These are phyloP conservation scores for Skeletonema costatum DNA, from an alignment of 108 stramenopile species.

Conservation along the genomic window DNA sequence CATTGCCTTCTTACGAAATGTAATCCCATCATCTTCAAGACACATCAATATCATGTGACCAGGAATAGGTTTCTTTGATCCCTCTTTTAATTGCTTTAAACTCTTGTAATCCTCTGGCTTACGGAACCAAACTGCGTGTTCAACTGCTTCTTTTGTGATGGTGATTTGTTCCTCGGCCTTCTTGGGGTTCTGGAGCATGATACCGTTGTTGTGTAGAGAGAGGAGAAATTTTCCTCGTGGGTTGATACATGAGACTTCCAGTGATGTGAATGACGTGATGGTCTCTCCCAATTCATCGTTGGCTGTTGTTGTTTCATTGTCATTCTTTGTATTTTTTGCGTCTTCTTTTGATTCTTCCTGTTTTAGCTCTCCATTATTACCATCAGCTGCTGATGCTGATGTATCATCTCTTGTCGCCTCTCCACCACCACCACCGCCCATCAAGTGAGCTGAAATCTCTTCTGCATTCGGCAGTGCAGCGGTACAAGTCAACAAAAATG, in stretches of 20 bases:
- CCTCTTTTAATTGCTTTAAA: conserved; percentile 12
- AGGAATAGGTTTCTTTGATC: conserved; percentile 2
- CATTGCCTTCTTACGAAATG: conserved; percentile 48
- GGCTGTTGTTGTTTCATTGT: background rate
- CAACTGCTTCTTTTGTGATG: conserved; percentile 8
- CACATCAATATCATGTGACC: conserved; percentile 46
- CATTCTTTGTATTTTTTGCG: background rate
- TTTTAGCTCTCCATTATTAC: background rate
- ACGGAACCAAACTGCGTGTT: conserved; percentile 61
- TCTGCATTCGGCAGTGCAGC: conserved; percentile 45
- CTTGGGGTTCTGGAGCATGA: conserved; percentile 47
- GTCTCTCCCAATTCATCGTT: background rate
- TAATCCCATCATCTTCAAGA: background rate
- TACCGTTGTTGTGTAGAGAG: conserved; percentile 44
- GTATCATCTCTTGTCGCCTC: background rate
- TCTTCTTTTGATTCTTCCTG: conserved; percentile 2
- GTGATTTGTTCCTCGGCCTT: conserved; percentile 45
- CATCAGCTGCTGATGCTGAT: too few relatives aligned
- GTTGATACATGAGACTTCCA: conserved; percentile 55
- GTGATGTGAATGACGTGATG: background rate
- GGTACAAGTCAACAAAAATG: conserved; percentile 43
- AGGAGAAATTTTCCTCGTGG: conserved; percentile 62
- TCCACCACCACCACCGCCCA: conserved; percentile 26
- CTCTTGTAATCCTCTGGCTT: conserved; percentile 74
- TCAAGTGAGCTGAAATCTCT: conserved; percentile 41